Base-by-base conservation (phyloP, 2,329 filamentous ascomycete species). In the Endoconidiophora polonica region DNA sequence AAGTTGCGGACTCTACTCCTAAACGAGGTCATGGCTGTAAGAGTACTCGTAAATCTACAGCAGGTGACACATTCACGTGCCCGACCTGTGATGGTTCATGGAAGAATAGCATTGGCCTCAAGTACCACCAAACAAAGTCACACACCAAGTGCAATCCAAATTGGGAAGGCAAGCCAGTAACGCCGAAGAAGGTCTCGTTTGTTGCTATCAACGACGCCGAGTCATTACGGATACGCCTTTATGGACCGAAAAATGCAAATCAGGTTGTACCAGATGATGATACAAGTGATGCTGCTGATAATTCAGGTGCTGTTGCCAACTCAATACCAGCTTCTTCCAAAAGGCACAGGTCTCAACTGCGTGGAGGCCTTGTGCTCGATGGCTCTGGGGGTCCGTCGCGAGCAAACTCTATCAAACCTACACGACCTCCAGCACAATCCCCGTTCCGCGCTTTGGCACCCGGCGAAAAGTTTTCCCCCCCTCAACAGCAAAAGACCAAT, bases 81-180 rank as follows among this genome's bases (percentile, higher is more conserved):
- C 67, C 73, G 7, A 72, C 68, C 41, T 79, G 75, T 52, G 68
- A 68, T 7, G 68, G 67, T 2, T 62, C 60, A 9, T 79, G 74
- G 73, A 77, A 76, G 59, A 78, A 78, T 47, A 65, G 72, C 33
- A 63, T 74, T 43, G 75, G 75, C 0, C 62, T 78, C 14, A 73
- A 76, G 46, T 79, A 79, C 57, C 75, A 79, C 54, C 60, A 71
- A 12, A 70, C 69, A 33, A 77, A 76, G 56, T 72, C 74, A 1
- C 65, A 65, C 52, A 71, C 70, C 3, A 20, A 65, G 12, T 79
- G 75, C 57, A 79, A 79, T 55, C 68, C 73, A 2, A 58, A 59
- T 50, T 71, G 49, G 45, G 52, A 51, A n/a, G 52, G 44, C 39
- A 53, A 49, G 45, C 52, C 48, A 7, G 40, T 40, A 3, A 48